phyloP scores from a whole-genome alignment of 2,329 filamentous ascomycete species.

The Elsinoe arachidis region DNA sequence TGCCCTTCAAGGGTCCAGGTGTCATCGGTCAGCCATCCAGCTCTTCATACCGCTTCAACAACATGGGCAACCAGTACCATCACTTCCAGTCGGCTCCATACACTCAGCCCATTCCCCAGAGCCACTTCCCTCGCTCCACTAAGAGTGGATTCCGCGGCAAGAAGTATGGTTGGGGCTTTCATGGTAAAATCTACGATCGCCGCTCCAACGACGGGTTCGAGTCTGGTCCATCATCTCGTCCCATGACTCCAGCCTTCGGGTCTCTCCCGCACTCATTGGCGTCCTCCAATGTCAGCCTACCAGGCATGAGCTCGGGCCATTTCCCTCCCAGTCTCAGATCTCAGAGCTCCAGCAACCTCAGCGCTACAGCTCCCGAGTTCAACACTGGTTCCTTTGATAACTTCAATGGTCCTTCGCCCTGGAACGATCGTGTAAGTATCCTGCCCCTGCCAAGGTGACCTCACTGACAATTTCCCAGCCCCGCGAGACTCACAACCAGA shows the following conservation, averaged over 20 bases:
- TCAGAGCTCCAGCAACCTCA: conserved; percentile 31
- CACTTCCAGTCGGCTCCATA: conserved; percentile 5
- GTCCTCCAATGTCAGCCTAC: conserved; percentile 14
- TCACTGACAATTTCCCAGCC: conserved; percentile 17
- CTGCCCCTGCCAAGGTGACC: not conserved
- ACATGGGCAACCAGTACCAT: conserved; percentile 7
- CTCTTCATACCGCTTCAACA: conserved; percentile 3
- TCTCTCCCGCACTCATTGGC: conserved; percentile 18
- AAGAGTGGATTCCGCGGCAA: not conserved
- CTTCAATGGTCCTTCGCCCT: conserved; percentile 29
- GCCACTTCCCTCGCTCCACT: conserved; percentile 3
- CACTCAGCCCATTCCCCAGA: conserved; percentile 6
- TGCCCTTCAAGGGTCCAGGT: conserved; percentile 12
- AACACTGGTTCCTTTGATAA: conserved; percentile 22
- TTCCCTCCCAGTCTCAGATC: not conserved
- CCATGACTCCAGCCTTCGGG: conserved; percentile 23
- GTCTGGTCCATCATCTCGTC: conserved; percentile 16
- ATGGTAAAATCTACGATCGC: not conserved
- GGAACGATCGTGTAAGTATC: conserved; percentile 25
- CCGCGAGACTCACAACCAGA: conserved; percentile 34
- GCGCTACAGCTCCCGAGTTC: conserved; percentile 41
- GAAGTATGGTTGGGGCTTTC: not conserved
- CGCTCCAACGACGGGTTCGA: not conserved
- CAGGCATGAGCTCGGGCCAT: not conserved
- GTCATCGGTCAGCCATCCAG: conserved; percentile 12